Evolutionary conservation across 208 protist genomes (phyloP), one percentile per base, ranked within the genome.

Genomic region (Balamuthia mandrillaris): DNA sequence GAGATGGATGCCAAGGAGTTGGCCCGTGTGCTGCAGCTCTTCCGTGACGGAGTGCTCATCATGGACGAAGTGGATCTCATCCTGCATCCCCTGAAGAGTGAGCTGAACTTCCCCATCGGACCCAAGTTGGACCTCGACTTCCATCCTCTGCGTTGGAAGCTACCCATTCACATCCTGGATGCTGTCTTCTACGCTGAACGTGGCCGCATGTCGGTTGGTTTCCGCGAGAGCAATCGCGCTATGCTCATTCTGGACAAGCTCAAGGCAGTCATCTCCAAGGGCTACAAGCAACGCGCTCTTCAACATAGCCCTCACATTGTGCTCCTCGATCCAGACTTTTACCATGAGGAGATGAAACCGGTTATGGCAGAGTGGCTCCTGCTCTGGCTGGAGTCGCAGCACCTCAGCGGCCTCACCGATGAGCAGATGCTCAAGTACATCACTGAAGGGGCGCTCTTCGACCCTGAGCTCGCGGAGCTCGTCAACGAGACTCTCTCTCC

Each of bases 31-130:
- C 75, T 97, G 21, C 83, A 95, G 39, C 86, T 97, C 58, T 96
- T 94, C 93, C 85, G 91, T 49, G 86, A 89, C 41, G 95, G 95
- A 12, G 94, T 96, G 44, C 88, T 96, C 16, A 95, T 98, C 39
- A 96, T 98, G 94, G 85, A 81, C 63, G 70, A 96, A 77, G 95
- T 98, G 10, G 96, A 98, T 87, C 92, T 98, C 42, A 91, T 98
- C 39, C 90, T 98, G 54, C 95, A 98, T 85, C 96, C 96, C 41
- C 93, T 98, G 49, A 95, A 95, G 51, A 96, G 94, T 0, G 96
- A 98, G 90, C 92, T 98, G 52, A 98, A 98, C 90, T 98, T 97
- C 90, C 96, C 96, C 16, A 97, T 97, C 87, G 95, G 96, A 6
- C 79, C 90, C 45, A 96, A 96, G 88, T 81, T 96, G 75, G 92